phyloP scores from a whole-genome alignment of 148 eudicot genomes.

The Talinum fruticosum region DNA sequence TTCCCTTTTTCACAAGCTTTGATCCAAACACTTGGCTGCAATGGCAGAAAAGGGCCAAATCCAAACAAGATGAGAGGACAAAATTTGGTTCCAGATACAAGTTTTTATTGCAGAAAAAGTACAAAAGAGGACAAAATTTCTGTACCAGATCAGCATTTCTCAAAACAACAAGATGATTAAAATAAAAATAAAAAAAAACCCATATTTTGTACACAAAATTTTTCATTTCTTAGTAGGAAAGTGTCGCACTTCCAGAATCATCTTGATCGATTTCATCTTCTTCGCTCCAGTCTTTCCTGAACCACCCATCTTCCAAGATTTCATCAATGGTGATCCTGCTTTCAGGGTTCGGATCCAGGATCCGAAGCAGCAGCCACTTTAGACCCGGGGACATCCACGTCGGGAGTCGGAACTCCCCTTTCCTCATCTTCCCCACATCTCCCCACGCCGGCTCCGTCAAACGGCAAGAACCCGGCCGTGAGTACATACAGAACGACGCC shows the following conservation, averaged over 20 bases:
- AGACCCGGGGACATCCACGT: conserved; percentile 61
- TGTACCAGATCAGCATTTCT: background rate
- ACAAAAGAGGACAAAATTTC: background rate
- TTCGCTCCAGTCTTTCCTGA: conserved; percentile 45
- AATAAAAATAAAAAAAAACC: background rate
- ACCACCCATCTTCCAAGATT: conserved; percentile 61
- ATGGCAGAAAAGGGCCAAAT: no score
- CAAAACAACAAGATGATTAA: background rate
- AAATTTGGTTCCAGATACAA: background rate
- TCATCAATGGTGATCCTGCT: conserved; percentile 61
- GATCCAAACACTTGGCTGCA: no score
- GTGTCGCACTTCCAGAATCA: background rate
- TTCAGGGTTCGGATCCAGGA: conserved; percentile 66
- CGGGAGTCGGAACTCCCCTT: conserved; percentile 57
- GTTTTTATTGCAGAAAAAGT: background rate
- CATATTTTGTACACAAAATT: conserved; percentile 1
- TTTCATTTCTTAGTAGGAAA: background rate
- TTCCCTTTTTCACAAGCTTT: no score
- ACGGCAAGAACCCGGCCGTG: conserved; percentile 68
- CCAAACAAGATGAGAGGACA: background rate
- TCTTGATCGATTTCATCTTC: background rate
- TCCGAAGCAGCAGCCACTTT: conserved; percentile 44
- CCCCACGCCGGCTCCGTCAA: conserved; percentile 41
- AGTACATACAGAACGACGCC: conserved; percentile 71
- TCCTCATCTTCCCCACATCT: conserved; percentile 54